Evolutionary conservation across 805 yeast species (phyloP).

Genomic region (Saccharomycopsis lassenensis): DNA sequence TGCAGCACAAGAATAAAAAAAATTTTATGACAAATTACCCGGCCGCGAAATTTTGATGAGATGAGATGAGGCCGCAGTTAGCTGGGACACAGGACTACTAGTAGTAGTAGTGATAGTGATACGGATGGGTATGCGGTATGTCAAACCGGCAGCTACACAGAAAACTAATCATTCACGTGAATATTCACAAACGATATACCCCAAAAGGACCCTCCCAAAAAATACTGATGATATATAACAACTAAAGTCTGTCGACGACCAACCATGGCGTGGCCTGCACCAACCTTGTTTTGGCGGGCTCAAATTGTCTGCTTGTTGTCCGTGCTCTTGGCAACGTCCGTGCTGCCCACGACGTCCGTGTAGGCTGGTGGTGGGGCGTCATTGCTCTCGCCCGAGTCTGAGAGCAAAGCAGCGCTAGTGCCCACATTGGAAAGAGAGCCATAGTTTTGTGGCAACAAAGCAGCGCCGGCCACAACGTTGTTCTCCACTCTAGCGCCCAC

Average conservation of each 20-base stretch:
- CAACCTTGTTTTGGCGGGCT: not conserved
- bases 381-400: not conserved
- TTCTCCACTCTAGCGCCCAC: not conserved
- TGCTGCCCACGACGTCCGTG: constrained; percentile 5
- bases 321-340: constrained; percentile 2
- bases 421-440: not conserved
- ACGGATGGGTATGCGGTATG: not conserved
- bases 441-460: not conserved
- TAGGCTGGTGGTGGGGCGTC: constrained; percentile 11
- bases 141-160: not conserved
- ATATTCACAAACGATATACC: not conserved
- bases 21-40: too few relatives aligned
- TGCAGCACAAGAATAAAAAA: too few relatives aligned
- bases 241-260: not conserved
- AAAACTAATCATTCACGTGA: not conserved
- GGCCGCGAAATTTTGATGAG: too few relatives aligned
- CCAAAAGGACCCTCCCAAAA: not conserved
- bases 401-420: not conserved
- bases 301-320: constrained; percentile 13
- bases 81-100: too few relatives aligned
- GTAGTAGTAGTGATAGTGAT: too few relatives aligned
- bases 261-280: not conserved
- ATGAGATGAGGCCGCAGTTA: too few relatives aligned
- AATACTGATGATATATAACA: not conserved
- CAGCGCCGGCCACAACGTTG: not conserved